Evolutionary conservation across 2,329 filamentous ascomycete species (phyloP).

Genomic region (Neonectria faginata): DNA sequence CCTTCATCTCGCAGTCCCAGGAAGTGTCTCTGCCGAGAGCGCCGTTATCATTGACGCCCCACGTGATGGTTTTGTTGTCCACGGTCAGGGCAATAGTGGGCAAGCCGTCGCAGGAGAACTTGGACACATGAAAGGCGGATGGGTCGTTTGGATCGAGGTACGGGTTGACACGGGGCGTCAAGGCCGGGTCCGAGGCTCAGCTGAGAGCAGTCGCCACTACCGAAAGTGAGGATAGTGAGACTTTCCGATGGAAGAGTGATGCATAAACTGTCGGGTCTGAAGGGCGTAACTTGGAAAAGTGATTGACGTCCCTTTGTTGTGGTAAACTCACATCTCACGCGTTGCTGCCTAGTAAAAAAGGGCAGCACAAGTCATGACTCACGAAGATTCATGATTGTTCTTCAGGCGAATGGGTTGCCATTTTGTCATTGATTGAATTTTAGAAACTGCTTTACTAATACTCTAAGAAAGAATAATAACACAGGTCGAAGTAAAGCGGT

Average conservation of each 20-base stretch:
- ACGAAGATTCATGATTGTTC: too few species aligned
- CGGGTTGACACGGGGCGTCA: constrained; percentile 23
- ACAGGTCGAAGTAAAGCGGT: background rate
- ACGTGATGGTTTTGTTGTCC: constrained; percentile 81
- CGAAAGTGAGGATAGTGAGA: constrained; percentile 23
- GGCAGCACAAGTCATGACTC: too few species aligned
- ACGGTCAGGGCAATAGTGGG: constrained; percentile 78
- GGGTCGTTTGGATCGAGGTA: constrained; percentile 36
- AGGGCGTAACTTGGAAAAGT: background rate
- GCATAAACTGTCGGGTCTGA: background rate
- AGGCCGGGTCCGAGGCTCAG: constrained; percentile 27
- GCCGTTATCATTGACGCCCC: constrained; percentile 85
- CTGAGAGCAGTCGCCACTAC: constrained; percentile 24
- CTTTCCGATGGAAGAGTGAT: background rate
- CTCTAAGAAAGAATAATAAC: background rate
- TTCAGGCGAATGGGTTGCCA: too few species aligned
- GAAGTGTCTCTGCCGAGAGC: constrained; percentile 77
- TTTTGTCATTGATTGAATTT: background rate
- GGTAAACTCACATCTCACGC: background rate
- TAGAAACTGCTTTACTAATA: background rate
- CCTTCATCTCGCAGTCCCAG: constrained; percentile 68
- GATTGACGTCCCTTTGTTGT: background rate
- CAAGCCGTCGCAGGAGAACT: constrained; percentile 80
- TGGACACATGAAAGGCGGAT: constrained; percentile 60
- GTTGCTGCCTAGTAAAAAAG: background rate